Evolutionary conservation across 441 rosid genomes (phyloP), one percentile per base, ranked within the genome.

Genomic region (Arabidopsis hybrid): DNA sequence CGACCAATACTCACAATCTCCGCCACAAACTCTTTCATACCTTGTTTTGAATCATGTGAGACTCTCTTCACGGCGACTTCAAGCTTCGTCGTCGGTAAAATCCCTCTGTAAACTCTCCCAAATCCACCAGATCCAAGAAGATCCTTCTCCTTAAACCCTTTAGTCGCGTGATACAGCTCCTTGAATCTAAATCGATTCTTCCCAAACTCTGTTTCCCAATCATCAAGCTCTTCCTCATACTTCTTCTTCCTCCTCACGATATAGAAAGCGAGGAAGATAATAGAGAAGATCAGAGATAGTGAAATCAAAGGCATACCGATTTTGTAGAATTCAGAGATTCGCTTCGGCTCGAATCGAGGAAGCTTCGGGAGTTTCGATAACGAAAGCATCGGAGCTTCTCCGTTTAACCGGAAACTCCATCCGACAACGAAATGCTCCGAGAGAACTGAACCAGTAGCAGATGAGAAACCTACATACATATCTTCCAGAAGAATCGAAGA

Each of bases 401-500:
- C 92, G 42, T 82, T 80, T 3, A 88, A 75, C 26, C 80, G 75
- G 51, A 92, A 88, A 77, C 91, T 87, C 97, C 96, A 92, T 1
- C 96, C 97, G 13, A 78, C 18, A 0, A 92, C 69, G 67, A 85
- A 90, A 75, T 92, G 96, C 2, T 90, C 82, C 38, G 91, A 87
- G 40, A 89, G 83, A 1, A 88, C 90, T 61, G 87, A 71, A 7
- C 97, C 97, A 2, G 97, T 88, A 14, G 97, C 91, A 42, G 96
- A 71, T 4, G 97, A 87, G 76, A 92, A 92, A 0, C 97, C 96
- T 12, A 88, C 86, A 32, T 81, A 88, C 97, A 92, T 92, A 16
- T 57, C 75, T 4, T 87, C 87, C 1, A 75, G 39, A 62, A 90
- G 57, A 50, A 84, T 49, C 9, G 87, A 74, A 3, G 96, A 86